Percentiles rank a stretch among this genome's conserved stretches.
These are phyloP conservation scores for Boletus huronensis DNA, from an alignment of 768 basidiomycete species.

Conservation along the genomic window DNA sequence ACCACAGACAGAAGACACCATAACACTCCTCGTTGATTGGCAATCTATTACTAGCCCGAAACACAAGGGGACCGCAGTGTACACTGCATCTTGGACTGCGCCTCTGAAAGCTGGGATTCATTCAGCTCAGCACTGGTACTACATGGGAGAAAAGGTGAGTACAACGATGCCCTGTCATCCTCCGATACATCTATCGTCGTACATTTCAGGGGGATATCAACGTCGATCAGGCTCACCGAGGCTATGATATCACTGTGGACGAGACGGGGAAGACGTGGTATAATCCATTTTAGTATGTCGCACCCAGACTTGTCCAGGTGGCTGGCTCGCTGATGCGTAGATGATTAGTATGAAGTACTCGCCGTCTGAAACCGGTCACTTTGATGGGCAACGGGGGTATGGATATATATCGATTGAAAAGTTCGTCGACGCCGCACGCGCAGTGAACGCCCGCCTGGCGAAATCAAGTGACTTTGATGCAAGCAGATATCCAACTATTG, in stretches of 20 bases:
- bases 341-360: conserved; percentile 85
- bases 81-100: conserved; percentile 94
- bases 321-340: conserved; percentile 6
- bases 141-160: conserved; percentile 84
- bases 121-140: conserved; percentile 90
- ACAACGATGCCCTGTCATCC: neutral
- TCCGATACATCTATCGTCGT: neutral
- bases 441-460: conserved; percentile 67
- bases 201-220: conserved; percentile 75
- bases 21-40: conserved; percentile 94
- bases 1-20: conserved; percentile 87
- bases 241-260: conserved; percentile 86
- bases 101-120: conserved; percentile 88
- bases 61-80: conserved; percentile 84
- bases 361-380: conserved; percentile 86
- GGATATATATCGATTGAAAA: conserved; percentile 91
- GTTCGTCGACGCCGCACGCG: conserved; percentile 80
- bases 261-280: conserved; percentile 81
- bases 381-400: conserved; percentile 93
- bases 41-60: conserved; percentile 69
- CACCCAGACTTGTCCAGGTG: neutral
- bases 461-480: conserved; percentile 72
- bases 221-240: conserved; percentile 92
- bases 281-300: conserved; percentile 85
- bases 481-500: conserved; percentile 82